phyloP scores from a whole-genome alignment of 257 asterid genomes.

The Nicotiana undulata region DNA sequence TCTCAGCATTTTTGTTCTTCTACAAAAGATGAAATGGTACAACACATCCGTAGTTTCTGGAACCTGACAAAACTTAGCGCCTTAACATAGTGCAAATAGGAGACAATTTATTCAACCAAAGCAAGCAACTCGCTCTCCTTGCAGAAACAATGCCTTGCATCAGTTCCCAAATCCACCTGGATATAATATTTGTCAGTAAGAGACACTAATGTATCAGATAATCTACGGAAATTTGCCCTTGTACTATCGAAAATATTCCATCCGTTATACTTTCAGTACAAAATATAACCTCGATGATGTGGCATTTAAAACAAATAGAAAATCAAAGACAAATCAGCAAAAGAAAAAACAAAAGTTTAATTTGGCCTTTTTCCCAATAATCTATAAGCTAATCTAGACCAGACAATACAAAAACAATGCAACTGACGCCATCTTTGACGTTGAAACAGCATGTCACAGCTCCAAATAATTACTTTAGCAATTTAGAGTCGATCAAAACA shows the following conservation, averaged over 20 bases:
- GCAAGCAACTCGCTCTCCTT: slow-evolving; percentile 40
- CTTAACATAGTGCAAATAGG: not conserved
- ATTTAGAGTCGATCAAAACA: not conserved
- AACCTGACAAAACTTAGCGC: not conserved
- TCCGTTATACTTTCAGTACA: no score
- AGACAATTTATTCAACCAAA: slow-evolving; percentile 22
- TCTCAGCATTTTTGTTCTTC: not conserved
- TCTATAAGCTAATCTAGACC: not conserved
- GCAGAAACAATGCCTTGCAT: slow-evolving; percentile 58
- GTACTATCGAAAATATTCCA: no score
- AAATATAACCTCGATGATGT: no score
- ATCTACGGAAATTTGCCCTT: no score
- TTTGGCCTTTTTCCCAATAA: no score
- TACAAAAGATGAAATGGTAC: not conserved
- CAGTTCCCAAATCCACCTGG: slow-evolving; percentile 84
- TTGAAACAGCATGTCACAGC: not conserved
- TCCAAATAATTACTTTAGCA: not conserved
- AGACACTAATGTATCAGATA: not conserved
- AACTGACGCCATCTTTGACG: not conserved
- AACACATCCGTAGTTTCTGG: not conserved
- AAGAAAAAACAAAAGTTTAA: no score
- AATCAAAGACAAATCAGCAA: no score
- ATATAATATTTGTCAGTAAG: not conserved
- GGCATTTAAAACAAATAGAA: no score
- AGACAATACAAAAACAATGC: not conserved